phyloP scores from a whole-genome alignment of 345 rosid species.

The sweet orange (Citrus sinensis) region DVS_A1.0 CM039165.1:34027001-34027500 shows the following conservation, averaged over 20 bases:
- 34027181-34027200: constrained; percentile 40
- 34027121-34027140: constrained; percentile 76
- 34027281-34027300: constrained; percentile 46
- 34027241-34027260: constrained; percentile 48
- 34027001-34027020: constrained; percentile 54
- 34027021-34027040: constrained; percentile 84
- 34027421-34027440: constrained; percentile 73
- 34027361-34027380: constrained; percentile 29
- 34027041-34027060: constrained; percentile 87
- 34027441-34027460: constrained; percentile 68
- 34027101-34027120: constrained; percentile 69
- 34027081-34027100: constrained; percentile 97
- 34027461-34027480: constrained; percentile 45
- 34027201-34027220: constrained; percentile 32
- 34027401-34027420: constrained; percentile 65
- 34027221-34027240: constrained; percentile 32
- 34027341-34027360: constrained; percentile 60
- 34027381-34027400: constrained; percentile 60
- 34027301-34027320: constrained; percentile 62
- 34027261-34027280: constrained; percentile 63
- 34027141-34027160: constrained; percentile 99
- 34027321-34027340: constrained; percentile 51
- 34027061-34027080: constrained; percentile 88
- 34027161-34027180: constrained; percentile 62
- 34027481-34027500: constrained; percentile 57